phyloP scores from a whole-genome alignment of 306 rosid species.

The Macrotyloma uniflorum region DNA sequence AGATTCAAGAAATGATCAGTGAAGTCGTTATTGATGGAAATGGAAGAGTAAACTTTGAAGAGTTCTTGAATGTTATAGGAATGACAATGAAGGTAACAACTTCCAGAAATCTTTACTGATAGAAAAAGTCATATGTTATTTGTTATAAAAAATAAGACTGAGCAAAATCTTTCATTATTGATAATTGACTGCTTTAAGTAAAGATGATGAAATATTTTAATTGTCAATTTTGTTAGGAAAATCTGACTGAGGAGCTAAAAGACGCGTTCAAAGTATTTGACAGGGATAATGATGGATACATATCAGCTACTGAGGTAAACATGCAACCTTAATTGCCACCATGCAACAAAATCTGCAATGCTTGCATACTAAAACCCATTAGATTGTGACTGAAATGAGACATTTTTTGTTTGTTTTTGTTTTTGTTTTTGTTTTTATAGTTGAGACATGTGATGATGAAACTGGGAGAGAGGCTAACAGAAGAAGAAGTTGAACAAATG shows the following conservation, averaged over 20 bases:
- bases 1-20: slow-evolving; percentile 69
- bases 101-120: not conserved
- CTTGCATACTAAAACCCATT: too few species aligned
- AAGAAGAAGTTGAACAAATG: slow-evolving; percentile 81
- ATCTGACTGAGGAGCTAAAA: slow-evolving; percentile 63
- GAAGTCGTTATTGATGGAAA: slow-evolving; percentile 74
- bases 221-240: slow-evolving; percentile 42
- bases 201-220: not conserved
- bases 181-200: not conserved
- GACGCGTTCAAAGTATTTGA: slow-evolving; percentile 89
- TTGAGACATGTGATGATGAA: slow-evolving; percentile 70
- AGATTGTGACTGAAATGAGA: not conserved
- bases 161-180: not conserved
- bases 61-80: slow-evolving; percentile 75
- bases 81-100: slow-evolving; percentile 73
- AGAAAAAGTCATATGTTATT: not conserved
- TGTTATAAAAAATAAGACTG: not conserved
- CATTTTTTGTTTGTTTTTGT: not conserved
- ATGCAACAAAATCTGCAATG: not conserved
- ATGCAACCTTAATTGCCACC: not conserved
- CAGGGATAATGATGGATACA: slow-evolving; percentile 81
- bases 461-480: slow-evolving; percentile 70
- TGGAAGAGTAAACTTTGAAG: slow-evolving; percentile 72
- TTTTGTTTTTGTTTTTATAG: too few species aligned
- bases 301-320: slow-evolving; percentile 73